Evolutionary conservation across 2,329 filamentous ascomycete genomes (phyloP).

Genomic region (Colletotrichum falcatum): DNA sequence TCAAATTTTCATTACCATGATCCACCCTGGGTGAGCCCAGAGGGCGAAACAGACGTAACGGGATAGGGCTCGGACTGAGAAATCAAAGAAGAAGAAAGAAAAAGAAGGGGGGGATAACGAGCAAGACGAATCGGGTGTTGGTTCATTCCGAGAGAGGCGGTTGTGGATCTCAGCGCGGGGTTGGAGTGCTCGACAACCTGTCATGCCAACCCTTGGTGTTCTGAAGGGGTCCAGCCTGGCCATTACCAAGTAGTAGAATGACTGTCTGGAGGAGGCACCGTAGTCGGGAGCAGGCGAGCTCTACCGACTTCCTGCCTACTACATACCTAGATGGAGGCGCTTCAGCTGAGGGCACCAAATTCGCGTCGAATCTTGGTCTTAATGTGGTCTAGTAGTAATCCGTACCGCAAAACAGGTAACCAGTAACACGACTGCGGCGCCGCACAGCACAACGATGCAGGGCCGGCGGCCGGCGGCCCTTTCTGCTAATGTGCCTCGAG

Average conservation of each 20-base stretch:
- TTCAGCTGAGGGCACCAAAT: neutral
- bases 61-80: slow-evolving; percentile 37
- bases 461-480: neutral
- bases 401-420: slow-evolving; percentile 8
- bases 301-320: no score
- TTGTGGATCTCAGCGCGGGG: slow-evolving; percentile 41
- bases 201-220: slow-evolving; percentile 15
- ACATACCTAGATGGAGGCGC: slow-evolving; percentile 4
- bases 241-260: neutral
- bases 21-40: slow-evolving; percentile 33
- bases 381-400: slow-evolving; percentile 1
- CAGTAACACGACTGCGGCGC: slow-evolving; percentile 9
- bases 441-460: slow-evolving; percentile 1
- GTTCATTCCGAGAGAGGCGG: slow-evolving; percentile 34
- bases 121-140: slow-evolving; percentile 33
- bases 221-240: neutral
- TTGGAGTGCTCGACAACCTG: slow-evolving; percentile 29
- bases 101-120: slow-evolving; percentile 30
- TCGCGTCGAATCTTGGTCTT: slow-evolving; percentile 6
- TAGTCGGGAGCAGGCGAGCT: neutral
- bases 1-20: slow-evolving; percentile 21
- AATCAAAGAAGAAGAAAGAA: slow-evolving; percentile 15
- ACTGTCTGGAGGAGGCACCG: neutral
- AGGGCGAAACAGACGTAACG: slow-evolving; percentile 31
- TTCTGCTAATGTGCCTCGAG: neutral